Conservation (phyloP, 75 land plant species). For the Cupressus sempervirens region DNA sequence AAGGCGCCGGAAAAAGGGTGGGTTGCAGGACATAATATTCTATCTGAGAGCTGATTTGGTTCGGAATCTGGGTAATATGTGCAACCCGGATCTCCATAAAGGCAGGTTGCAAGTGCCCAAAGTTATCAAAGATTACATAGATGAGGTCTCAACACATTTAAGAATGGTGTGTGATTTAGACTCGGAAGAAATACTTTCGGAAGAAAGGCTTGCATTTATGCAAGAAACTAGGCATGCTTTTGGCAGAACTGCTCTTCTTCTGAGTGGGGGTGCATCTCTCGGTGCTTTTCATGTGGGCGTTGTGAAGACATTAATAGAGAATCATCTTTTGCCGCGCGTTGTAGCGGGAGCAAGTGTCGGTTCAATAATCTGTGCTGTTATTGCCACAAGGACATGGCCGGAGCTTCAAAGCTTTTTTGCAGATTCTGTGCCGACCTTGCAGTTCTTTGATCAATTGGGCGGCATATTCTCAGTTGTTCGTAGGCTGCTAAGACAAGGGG, state of each 20-base stretch:
- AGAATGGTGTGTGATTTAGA: slow-evolving; percentile 90
- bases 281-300: slow-evolving; percentile 98
- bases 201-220: slow-evolving; percentile 93
- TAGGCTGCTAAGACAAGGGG: slow-evolving; percentile 82
- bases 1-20: slow-evolving; percentile 66
- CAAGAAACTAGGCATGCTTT: slow-evolving; percentile 96
- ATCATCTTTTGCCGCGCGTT: slow-evolving; percentile 82
- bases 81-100: slow-evolving; percentile 95
- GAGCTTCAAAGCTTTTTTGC: slow-evolving; percentile 95
- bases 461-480: slow-evolving; percentile 79
- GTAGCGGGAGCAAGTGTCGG: slow-evolving; percentile 98
- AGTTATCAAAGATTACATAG: slow-evolving; percentile 95
- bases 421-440: slow-evolving; percentile 75
- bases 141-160: slow-evolving; percentile 91
- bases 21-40: slow-evolving; percentile 83
- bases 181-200: slow-evolving; percentile 70
- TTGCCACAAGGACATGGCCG: slow-evolving; percentile 94
- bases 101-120: slow-evolving; percentile 64
- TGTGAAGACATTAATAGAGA: slow-evolving; percentile 85
- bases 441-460: slow-evolving; percentile 94
- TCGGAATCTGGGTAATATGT: slow-evolving; percentile 96
- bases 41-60: slow-evolving; percentile 89
- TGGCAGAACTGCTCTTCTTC: slow-evolving; percentile 89
- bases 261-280: slow-evolving; percentile 97
- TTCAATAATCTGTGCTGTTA: slow-evolving; percentile 81